A percentile compares a stretch with the other conserved stretches of the same genome.
These are phyloP conservation scores for Dactylellina haptotyla DNA, from an alignment of 2,329 filamentous ascomycete species.

Conservation along the genomic window DNA sequence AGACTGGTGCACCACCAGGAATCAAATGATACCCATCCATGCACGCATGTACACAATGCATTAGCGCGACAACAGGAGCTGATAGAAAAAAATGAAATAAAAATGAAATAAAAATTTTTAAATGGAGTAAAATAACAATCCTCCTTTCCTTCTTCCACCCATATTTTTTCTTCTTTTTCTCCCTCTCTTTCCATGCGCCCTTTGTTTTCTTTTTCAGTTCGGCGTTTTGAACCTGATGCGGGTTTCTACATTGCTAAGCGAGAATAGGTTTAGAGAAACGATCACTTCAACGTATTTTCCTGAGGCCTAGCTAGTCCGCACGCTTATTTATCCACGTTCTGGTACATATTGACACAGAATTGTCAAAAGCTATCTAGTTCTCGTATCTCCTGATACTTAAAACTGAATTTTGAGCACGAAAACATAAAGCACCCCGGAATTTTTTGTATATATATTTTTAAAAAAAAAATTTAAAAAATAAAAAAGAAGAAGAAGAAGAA, in stretches of 20 bases:
- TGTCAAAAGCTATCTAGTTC: too few relatives aligned
- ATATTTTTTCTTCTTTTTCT: background rate
- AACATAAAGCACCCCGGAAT: too few relatives aligned
- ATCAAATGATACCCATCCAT: conserved; percentile 50
- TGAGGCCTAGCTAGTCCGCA: conserved; percentile 18
- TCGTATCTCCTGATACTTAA: too few relatives aligned
- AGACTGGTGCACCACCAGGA: conserved; percentile 32
- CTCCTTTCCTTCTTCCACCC: background rate
- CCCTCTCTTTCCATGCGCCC: too few relatives aligned
- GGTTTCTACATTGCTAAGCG: conserved; percentile 46
- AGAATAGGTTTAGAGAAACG: conserved; percentile 43
- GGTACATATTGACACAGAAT: too few relatives aligned
- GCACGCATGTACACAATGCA: conserved; percentile 42
- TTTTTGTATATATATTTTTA: too few relatives aligned
- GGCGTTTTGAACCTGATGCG: conserved; percentile 53
- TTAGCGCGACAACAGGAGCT: conserved; percentile 50
- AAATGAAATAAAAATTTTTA: background rate
- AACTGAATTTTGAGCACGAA: too few relatives aligned
- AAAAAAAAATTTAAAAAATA: too few relatives aligned
- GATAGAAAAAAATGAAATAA: conserved; percentile 13
- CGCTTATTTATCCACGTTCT: conserved; percentile 50
- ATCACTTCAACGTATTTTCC: background rate
- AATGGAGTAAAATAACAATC: too few relatives aligned
- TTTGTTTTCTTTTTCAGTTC: conserved; percentile 40
- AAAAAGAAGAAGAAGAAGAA: background rate